These are phyloP conservation scores for Galerina marginata DNA, from an alignment of 768 basidiomycete genomes.

Conservation along the genomic window DNA sequence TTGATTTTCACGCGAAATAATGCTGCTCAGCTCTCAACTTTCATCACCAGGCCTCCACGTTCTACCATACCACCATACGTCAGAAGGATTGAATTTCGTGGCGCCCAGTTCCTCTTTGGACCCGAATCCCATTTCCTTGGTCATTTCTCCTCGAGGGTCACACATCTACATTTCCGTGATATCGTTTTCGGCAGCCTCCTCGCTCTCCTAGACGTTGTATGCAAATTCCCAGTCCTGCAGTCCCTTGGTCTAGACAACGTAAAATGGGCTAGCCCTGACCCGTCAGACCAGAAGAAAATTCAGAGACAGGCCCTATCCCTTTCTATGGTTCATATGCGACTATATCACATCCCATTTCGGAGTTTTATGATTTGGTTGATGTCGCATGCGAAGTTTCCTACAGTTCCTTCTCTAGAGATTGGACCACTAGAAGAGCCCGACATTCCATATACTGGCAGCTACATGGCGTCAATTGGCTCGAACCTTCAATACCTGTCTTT, in stretches of 20 bases:
- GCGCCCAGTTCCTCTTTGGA: not conserved
- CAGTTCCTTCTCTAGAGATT: conserved; percentile 6
- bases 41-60: not conserved
- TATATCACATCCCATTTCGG: conserved; percentile 3
- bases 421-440: conserved; percentile 13
- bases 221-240: conserved; percentile 12
- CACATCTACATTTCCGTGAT: conserved; percentile 7
- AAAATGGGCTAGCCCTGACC: not conserved
- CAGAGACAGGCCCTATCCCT: not conserved
- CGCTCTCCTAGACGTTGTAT: conserved; percentile 13
- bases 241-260: conserved; percentile 10
- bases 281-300: not conserved
- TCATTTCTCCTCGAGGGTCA: conserved; percentile 6
- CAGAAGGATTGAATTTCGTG: conserved; percentile 2
- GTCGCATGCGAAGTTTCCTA: conserved; percentile 6
- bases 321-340: not conserved
- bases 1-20: conserved; percentile 6
- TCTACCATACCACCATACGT: conserved; percentile 11
- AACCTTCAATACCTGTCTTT: conserved; percentile 4
- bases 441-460: conserved; percentile 1
- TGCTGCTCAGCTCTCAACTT: not conserved
- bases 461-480: conserved; percentile 9
- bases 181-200: conserved; percentile 3
- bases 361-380: conserved; percentile 12
- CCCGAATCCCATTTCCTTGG: not conserved